Conservation (phyloP, 306 rosid genomes). For the Gillenia trifoliata region DNA sequence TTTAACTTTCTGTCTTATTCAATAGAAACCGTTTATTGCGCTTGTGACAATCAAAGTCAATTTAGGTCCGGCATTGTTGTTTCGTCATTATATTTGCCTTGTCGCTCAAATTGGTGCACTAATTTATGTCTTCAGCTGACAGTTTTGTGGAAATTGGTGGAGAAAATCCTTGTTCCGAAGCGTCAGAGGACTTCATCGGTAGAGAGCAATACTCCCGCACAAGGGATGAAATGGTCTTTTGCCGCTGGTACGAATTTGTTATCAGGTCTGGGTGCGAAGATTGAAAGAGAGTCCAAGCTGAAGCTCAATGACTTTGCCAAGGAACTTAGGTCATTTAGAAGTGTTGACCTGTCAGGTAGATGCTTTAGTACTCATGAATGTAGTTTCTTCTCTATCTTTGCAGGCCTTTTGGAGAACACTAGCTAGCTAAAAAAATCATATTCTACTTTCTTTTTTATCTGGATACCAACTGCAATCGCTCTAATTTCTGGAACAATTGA, state of each 20-base stretch:
- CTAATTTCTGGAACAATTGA: not conserved
- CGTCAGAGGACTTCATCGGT: slow-evolving; percentile 36
- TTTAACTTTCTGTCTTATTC: not conserved
- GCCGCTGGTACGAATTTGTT: slow-evolving; percentile 73
- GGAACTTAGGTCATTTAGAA: slow-evolving; percentile 74
- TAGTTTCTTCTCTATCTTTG: not conserved
- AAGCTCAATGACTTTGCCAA: slow-evolving; percentile 88
- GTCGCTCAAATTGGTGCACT: slow-evolving; percentile 42
- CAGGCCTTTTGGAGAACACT: not conserved
- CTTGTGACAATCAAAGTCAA: not conserved
- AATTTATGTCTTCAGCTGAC: slow-evolving; percentile 72
- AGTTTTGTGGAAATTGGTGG: slow-evolving; percentile 96
- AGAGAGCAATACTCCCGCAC: slow-evolving; percentile 47
- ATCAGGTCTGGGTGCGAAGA: slow-evolving; percentile 64
- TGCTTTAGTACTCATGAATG: not conserved
- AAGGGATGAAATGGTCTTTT: slow-evolving; percentile 77
- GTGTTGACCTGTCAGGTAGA: slow-evolving; percentile 91
- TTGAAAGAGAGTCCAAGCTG: slow-evolving; percentile 78
- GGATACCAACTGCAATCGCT: not conserved
- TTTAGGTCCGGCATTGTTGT: not conserved
- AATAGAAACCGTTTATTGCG: not conserved
- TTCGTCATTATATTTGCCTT: not conserved
- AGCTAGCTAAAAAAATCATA: not conserved
- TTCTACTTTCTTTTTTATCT: not conserved
- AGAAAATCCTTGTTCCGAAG: slow-evolving; percentile 64